phyloP scores from a whole-genome alignment of 371 early-diverging fungal species.

The Dinochytrium kinnereticum region DNA sequence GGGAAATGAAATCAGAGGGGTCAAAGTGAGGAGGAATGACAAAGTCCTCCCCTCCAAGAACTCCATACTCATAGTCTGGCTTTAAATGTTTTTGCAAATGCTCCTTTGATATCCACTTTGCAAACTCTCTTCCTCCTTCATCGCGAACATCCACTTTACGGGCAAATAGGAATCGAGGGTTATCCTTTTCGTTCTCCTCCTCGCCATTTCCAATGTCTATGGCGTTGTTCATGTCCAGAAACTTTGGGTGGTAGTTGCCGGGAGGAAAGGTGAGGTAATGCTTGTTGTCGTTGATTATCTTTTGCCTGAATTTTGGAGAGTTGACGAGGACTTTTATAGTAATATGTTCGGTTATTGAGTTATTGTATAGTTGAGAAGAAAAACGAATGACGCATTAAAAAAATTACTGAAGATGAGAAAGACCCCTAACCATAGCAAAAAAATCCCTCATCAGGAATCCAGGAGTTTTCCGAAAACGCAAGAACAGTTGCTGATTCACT shows the following conservation, averaged over 20 bases:
- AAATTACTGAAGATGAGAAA: too few species aligned
- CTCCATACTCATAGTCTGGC: not conserved
- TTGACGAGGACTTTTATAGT: slow-evolving; percentile 30
- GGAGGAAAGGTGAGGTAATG: slow-evolving; percentile 41
- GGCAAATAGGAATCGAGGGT: slow-evolving; percentile 40
- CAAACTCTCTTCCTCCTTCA: slow-evolving; percentile 23
- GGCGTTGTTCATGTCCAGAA: slow-evolving; percentile 25
- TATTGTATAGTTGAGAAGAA: too few species aligned
- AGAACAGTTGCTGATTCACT: slow-evolving; percentile 30
- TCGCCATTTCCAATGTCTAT: not conserved
- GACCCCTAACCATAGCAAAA: slow-evolving; percentile 40
- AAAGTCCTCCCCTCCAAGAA: slow-evolving; percentile 4
- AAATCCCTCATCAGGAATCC: slow-evolving; percentile 48
- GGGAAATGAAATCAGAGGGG: not conserved
- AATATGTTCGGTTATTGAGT: not conserved
- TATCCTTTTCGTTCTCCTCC: slow-evolving; percentile 13
- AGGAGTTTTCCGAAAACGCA: slow-evolving; percentile 45
- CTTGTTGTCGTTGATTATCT: slow-evolving; percentile 42
- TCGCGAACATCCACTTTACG: slow-evolving; percentile 39
- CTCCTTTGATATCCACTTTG: slow-evolving; percentile 42
- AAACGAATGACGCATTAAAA: too few species aligned
- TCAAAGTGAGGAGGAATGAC: not conserved
- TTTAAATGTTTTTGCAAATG: slow-evolving; percentile 19
- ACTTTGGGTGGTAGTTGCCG: slow-evolving; percentile 36
- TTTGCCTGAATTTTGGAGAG: slow-evolving; percentile 25